A percentile compares a stretch with the other conserved stretches of the same genome.
These are phyloP conservation scores for Limtongia smithiae DNA, from an alignment of 805 yeast species.

Conservation along the genomic window DNA sequence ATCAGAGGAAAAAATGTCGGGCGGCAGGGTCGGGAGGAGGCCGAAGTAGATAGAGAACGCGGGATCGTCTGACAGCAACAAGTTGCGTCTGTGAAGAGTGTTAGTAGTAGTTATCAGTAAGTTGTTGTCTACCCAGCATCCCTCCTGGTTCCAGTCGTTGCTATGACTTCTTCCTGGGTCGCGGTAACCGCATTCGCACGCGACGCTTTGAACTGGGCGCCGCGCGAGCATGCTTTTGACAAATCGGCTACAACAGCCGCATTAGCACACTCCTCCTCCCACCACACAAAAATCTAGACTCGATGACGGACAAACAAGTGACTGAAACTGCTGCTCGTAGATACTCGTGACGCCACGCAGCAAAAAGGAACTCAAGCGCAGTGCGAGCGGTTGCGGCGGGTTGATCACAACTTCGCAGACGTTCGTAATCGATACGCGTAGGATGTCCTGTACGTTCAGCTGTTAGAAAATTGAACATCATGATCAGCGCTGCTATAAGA, in stretches of 20 bases:
- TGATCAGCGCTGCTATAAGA: too few species aligned
- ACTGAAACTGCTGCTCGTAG: slow-evolving; percentile 26
- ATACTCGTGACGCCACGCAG: slow-evolving; percentile 28
- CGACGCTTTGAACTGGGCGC: too few species aligned
- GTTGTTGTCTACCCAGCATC: too few species aligned
- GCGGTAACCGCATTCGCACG: too few species aligned
- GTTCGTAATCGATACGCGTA: slow-evolving; percentile 28
- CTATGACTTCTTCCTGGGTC: too few species aligned
- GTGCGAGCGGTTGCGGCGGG: slow-evolving; percentile 33
- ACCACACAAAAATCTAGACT: slow-evolving; percentile 4
- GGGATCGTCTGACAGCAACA: slow-evolving; percentile 19
- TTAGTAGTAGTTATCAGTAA: too few species aligned
- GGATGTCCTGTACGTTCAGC: slow-evolving; percentile 21
- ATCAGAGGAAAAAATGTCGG: background rate
- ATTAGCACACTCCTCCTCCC: background rate
- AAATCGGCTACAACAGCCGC: background rate
- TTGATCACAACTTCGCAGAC: slow-evolving; percentile 27
- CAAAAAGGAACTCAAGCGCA: slow-evolving; percentile 31
- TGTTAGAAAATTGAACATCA: too few species aligned
- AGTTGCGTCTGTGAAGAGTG: background rate
- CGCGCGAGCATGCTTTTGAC: background rate
- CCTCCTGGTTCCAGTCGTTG: too few species aligned
- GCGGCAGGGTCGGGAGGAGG: slow-evolving; percentile 16
- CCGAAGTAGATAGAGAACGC: slow-evolving; percentile 26
- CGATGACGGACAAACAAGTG: slow-evolving; percentile 20